Conservation (phyloP, 306 rosid genomes). For the Calophaca sinica region DNA sequence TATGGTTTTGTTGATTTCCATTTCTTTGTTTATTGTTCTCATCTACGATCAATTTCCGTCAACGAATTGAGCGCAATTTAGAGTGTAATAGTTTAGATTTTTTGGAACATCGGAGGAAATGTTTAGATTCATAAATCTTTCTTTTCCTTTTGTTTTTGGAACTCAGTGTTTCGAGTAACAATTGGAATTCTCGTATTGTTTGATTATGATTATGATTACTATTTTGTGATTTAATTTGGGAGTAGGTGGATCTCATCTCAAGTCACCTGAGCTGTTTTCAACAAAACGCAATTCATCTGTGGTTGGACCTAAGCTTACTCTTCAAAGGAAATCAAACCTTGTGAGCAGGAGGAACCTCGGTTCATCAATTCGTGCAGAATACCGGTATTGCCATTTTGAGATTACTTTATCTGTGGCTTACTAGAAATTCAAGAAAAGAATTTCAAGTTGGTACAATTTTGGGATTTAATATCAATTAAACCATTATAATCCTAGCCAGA, state of each 20-base stretch:
- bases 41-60: background rate
- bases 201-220: background rate
- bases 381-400: constrained; percentile 52
- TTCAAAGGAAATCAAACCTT: constrained; percentile 58
- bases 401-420: constrained; percentile 12
- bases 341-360: constrained; percentile 49
- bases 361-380: constrained; percentile 69
- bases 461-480: background rate
- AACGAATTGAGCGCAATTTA: background rate
- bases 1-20: background rate
- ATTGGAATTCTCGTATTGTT: background rate
- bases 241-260: constrained; percentile 65
- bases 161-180: background rate
- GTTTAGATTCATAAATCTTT: background rate
- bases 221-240: constrained; percentile 26
- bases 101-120: background rate
- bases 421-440: constrained; percentile 2
- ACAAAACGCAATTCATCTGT: constrained; percentile 52
- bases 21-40: constrained; percentile 3
- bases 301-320: constrained; percentile 57
- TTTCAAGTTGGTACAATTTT: background rate
- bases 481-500: background rate
- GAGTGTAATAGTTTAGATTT: constrained; percentile 6
- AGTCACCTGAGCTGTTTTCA: constrained; percentile 59
- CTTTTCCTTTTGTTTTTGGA: background rate